These are phyloP conservation scores for Diatrype stigma DNA, from an alignment of 2,329 filamentous ascomycete genomes.

Conservation along the genomic window DNA sequence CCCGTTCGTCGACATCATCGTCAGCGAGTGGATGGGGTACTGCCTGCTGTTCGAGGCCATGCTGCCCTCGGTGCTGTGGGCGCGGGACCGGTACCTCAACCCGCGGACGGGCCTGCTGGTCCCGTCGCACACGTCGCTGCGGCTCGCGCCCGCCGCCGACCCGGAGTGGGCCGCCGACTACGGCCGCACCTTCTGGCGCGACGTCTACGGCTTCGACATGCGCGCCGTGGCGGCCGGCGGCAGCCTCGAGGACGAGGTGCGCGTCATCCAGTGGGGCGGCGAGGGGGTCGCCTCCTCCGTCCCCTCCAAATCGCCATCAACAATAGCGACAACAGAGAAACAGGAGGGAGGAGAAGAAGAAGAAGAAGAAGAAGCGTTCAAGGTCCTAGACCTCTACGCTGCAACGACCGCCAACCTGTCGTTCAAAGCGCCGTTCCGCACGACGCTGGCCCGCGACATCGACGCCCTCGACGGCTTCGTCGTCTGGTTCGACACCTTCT, in stretches of 20 bases:
- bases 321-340: background rate
- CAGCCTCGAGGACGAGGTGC: slow-evolving; percentile 77
- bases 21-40: slow-evolving; percentile 98
- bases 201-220: slow-evolving; percentile 96
- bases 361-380: slow-evolving; percentile 21
- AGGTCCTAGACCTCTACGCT: slow-evolving; percentile 72
- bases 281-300: slow-evolving; percentile 56
- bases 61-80: slow-evolving; percentile 87
- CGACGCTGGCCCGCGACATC: slow-evolving; percentile 56
- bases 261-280: slow-evolving; percentile 67
- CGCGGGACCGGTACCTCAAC: slow-evolving; percentile 79
- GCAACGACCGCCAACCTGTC: slow-evolving; percentile 67
- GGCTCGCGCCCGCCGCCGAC: slow-evolving; percentile 76
- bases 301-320: slow-evolving; percentile 46
- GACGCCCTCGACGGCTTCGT: slow-evolving; percentile 79
- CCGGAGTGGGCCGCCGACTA: slow-evolving; percentile 72
- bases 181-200: slow-evolving; percentile 80
- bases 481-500: slow-evolving; percentile 94
- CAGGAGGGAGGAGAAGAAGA: too few relatives aligned
- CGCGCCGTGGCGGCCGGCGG: slow-evolving; percentile 79
- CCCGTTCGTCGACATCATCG: slow-evolving; percentile 83
- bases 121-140: slow-evolving; percentile 79
- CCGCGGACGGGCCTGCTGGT: slow-evolving; percentile 72
- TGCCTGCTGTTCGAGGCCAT: slow-evolving; percentile 91
- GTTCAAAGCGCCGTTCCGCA: slow-evolving; percentile 67